Percentiles rank a stretch among this genome's conserved stretches.
Conservation (phyloP, 176 grass and related monocot species). For the Avena insularis region DNA sequence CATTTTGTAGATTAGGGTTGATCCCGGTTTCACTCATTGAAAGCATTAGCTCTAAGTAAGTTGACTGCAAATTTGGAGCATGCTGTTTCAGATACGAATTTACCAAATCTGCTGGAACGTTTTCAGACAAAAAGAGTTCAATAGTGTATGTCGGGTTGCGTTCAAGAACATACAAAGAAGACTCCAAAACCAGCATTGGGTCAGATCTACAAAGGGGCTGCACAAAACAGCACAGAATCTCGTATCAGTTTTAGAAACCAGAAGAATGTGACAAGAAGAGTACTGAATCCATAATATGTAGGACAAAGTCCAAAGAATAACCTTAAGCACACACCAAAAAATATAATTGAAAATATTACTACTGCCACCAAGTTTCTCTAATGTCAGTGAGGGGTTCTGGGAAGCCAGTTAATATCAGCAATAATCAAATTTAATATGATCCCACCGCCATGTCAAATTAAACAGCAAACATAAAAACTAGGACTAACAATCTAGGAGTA, state of each 20-base stretch:
- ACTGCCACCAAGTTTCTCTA: conserved; percentile 21
- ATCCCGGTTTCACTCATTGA: conserved; percentile 91
- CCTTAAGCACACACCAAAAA: conserved; percentile 22
- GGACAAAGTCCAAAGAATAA: conserved; percentile 28
- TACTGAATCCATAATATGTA: conserved; percentile 12
- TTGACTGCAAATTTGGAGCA: conserved; percentile 96
- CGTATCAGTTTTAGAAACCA: conserved; percentile 41
- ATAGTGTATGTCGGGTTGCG: conserved; percentile 88
- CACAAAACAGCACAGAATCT: conserved; percentile 51
- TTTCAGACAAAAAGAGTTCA: conserved; percentile 98
- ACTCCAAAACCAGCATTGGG: conserved; percentile 97
- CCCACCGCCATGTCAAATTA: conserved; percentile 18
- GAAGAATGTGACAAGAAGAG: conserved; percentile 33
- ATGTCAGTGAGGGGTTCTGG: background rate
- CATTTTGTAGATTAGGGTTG: conserved; percentile 96
- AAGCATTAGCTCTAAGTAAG: conserved; percentile 96
- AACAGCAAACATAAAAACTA: conserved; percentile 29
- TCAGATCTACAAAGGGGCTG: conserved; percentile 97
- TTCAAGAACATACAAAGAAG: conserved; percentile 88
- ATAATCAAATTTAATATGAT: conserved; percentile 28
- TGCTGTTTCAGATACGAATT: conserved; percentile 99
- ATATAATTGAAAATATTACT: conserved; percentile 37
- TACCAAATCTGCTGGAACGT: conserved; percentile 96
- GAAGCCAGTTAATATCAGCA: conserved; percentile 21
- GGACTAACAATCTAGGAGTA: conserved; percentile 20